Base-by-base conservation (phyloP, 768 basidiomycete species). In the Porpolomopsis calyptriformis region DNA sequence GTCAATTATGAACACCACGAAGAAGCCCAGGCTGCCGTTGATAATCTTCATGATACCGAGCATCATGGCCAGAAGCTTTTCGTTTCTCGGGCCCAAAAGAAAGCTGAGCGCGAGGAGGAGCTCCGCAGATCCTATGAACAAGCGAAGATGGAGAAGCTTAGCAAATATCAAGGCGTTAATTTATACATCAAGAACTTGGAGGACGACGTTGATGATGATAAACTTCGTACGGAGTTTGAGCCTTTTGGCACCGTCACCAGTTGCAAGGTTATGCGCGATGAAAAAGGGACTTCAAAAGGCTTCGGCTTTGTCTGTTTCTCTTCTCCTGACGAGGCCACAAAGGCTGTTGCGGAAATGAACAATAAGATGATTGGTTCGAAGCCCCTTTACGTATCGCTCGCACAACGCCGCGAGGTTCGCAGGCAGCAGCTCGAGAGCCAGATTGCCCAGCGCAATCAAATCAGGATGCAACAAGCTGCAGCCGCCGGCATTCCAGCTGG, bases 261-360 rank as follows among this genome's bases (percentile, higher is more conserved):
- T 62, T 93, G 87, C 77, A 97, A 96, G 74, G 86, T 99, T 63
- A 99, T 99, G 96, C 82, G 86, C 54, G 94, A 97, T 65, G 96
- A 98, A 49, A 94, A 89, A 67, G 77, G 76, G 49, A 80, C 74
- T 43, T 96, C 92, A 8, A 92, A 92, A 64, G 92, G 94, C 55
- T 99, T 99, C 60, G 96, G 96, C 53, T 99, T 99, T 62, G 96
- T 99, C 56, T 99, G 96, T 69, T 99, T 91, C 75, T 90, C 91
- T 27, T 85, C 91, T 44, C 92, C 96, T 40, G 96, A 99, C 54
- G 96, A 99, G 69, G 93, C 96, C 19, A 97, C 91, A 60, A 98
- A 98, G 73, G 96, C 96, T 50, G 92, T 98, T 49, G 88, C 91
- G 46, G 96, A 99, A 73, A 96, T 99, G 92, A 99, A 99, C 78